A percentile compares a stretch with the other conserved stretches of the same genome.
These are phyloP conservation scores for Claviceps monticola DNA, from an alignment of 2,329 filamentous ascomycete genomes.

Conservation along the genomic window DNA sequence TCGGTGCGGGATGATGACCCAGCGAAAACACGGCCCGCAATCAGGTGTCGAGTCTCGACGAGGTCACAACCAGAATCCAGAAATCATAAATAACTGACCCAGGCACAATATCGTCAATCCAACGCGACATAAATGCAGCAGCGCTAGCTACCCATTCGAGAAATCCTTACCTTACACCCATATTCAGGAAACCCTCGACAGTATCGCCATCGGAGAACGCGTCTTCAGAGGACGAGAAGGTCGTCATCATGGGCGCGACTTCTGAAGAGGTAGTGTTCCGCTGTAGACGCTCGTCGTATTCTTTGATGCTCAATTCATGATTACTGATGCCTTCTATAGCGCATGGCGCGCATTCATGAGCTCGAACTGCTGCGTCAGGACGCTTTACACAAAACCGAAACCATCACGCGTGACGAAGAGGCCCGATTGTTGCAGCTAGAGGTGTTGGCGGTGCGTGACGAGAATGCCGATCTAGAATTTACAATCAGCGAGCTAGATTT, in stretches of 20 bases:
- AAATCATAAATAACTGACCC: background rate
- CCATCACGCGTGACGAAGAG: constrained; percentile 62
- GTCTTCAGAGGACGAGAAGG: constrained; percentile 1
- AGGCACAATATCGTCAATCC: background rate
- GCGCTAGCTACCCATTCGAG: background rate
- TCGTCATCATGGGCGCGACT: constrained; percentile 14
- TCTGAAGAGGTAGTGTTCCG: constrained; percentile 13
- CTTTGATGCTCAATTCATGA: background rate
- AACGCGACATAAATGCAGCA: no score
- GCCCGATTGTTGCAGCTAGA: constrained; percentile 55
- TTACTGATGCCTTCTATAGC: constrained; percentile 19
- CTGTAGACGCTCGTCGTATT: background rate
- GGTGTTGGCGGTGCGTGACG: constrained; percentile 57
- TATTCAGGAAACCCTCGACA: background rate
- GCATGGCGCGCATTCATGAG: constrained; percentile 31
- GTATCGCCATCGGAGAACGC: background rate
- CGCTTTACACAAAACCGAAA: constrained; percentile 48
- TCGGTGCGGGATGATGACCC: constrained; percentile 3
- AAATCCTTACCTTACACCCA: background rate
- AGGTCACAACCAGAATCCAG: background rate
- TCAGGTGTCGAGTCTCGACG: background rate
- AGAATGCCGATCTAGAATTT: constrained; percentile 54
- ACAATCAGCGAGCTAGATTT: constrained; percentile 47
- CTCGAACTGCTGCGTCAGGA: constrained; percentile 60
- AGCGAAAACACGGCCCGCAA: constrained; percentile 16